Percentiles rank a stretch among this genome's conserved stretches.
These are phyloP conservation scores for Pseudozyma sp. DNA, from an alignment of 1,284 basidiomycete genomes.

Conservation along the genomic window DNA sequence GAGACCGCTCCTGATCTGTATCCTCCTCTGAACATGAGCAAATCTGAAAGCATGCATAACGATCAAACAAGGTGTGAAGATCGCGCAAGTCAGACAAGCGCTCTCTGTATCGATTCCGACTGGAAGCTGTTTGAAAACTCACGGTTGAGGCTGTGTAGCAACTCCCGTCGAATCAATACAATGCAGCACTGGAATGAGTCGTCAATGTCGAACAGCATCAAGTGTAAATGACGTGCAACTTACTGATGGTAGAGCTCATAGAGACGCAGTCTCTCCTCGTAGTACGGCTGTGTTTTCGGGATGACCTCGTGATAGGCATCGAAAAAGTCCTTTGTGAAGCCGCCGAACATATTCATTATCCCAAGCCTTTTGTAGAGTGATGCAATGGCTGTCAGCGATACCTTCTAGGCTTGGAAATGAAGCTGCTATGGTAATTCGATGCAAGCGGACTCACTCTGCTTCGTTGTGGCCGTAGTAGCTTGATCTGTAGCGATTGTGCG, in stretches of 20 bases:
- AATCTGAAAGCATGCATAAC: slow-evolving; percentile 14
- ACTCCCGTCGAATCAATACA: too few species aligned
- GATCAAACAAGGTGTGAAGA: neutral
- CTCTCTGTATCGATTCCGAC: too few species aligned
- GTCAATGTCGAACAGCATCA: neutral
- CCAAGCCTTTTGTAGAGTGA: slow-evolving; percentile 21
- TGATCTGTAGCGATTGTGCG: slow-evolving; percentile 12
- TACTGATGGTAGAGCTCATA: slow-evolving; percentile 51
- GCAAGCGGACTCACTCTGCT: slow-evolving; percentile 29
- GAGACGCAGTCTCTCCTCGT: slow-evolving; percentile 28
- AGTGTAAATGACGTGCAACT: slow-evolving; percentile 2
- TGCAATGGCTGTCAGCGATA: neutral
- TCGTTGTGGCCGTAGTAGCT: slow-evolving; percentile 53
- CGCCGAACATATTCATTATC: slow-evolving; percentile 52
- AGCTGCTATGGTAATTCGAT: neutral
- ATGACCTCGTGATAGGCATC: slow-evolving; percentile 43
- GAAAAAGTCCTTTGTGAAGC: slow-evolving; percentile 47
- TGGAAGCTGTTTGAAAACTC: neutral
- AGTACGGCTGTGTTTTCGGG: slow-evolving; percentile 31
- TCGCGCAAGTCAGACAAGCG: neutral
- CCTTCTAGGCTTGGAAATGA: neutral
- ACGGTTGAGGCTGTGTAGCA: slow-evolving; percentile 31
- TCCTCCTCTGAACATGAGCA: slow-evolving; percentile 42
- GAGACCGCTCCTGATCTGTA: slow-evolving; percentile 44
- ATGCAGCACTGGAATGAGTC: too few species aligned